Percentiles rank a stretch among this genome's conserved stretches.
phyloP scores from a whole-genome alignment of 1,139 yeast genomes.

The Debaryomyces udenii region DNA sequence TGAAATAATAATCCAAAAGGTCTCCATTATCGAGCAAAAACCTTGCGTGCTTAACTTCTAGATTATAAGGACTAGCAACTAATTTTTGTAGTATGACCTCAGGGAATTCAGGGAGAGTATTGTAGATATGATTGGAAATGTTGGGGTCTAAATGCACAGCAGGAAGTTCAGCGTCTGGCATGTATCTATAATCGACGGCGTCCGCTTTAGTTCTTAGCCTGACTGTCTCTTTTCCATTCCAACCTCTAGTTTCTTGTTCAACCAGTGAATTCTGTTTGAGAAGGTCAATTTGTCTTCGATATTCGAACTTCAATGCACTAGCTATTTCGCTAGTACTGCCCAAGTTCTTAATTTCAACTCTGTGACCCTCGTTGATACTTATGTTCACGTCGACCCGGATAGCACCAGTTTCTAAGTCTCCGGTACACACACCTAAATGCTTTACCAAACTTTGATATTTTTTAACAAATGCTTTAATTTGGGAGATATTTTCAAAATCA shows the following conservation, averaged over 20 bases:
- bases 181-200: slow-evolving; percentile 84
- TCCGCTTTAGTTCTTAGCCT: slow-evolving; percentile 76
- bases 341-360: slow-evolving; percentile 89
- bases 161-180: slow-evolving; percentile 93
- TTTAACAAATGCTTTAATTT: slow-evolving; percentile 77
- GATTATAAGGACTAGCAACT: slow-evolving; percentile 51
- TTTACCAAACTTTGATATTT: slow-evolving; percentile 76
- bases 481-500: slow-evolving; percentile 67
- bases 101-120: slow-evolving; percentile 62
- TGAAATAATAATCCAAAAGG: slow-evolving; percentile 54
- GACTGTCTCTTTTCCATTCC: slow-evolving; percentile 77
- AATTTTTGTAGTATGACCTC: slow-evolving; percentile 58
- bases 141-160: slow-evolving; percentile 47
- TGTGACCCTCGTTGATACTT: slow-evolving; percentile 66
- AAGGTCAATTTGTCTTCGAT: slow-evolving; percentile 59
- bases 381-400: slow-evolving; percentile 94
- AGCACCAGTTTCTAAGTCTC: slow-evolving; percentile 92
- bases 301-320: slow-evolving; percentile 78
- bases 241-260: slow-evolving; percentile 81
- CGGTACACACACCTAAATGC: slow-evolving; percentile 74
- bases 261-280: slow-evolving; percentile 40
- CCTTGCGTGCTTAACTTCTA: slow-evolving; percentile 72
- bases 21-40: slow-evolving; percentile 53
- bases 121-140: slow-evolving; percentile 38
- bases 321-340: slow-evolving; percentile 82